Base-by-base conservation (phyloP, 78 protist species). In the Speleostelium caveatum region DNA sequence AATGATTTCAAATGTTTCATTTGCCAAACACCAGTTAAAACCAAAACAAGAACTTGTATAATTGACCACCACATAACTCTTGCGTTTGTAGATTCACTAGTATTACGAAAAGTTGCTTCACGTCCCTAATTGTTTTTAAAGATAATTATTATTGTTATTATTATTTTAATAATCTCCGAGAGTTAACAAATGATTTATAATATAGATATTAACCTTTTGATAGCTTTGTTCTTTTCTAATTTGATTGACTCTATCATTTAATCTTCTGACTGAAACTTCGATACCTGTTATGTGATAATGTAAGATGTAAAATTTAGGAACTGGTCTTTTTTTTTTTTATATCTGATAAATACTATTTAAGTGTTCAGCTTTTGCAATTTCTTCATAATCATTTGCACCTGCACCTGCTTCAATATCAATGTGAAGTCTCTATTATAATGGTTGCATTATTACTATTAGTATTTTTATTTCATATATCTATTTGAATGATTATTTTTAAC, bases 41-140 rank as follows among this genome's bases (percentile, higher is more conserved):
- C 61, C 6, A 87, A 75, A 49, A 87, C 78, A n/a, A 77, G 41
- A 7, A 77, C 36, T 72, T 87, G 94, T 21, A 75, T 26, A 55
- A 87, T 51, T 33, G 88, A 69, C 94, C 94, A 87, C 94, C 94
- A 87, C 86, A 75, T 87, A 35, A 87, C 94, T 35, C 94, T 33
- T 42, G 76, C 41, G 45, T 87, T 87, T 60, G 94, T 87, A 33
- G 63, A 38, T 62, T 87, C 94, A 33, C 63, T 36, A 35, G 94
- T 87, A 62, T 87, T 87, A 77, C 94, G 85, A 86, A 87, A 87
- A 53, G 42, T 41, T 8, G 60, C 45, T 66, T 87, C 94, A 58
- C 94, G 71, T 33, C 32, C 60, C 21, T 68, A n/a, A n/a, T n/a
- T n/a, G n/a, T n/a, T n/a, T n/a, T n/a, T n/a, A n/a, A n/a, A n/a